phyloP scores from a whole-genome alignment of 1,284 basidiomycete genomes.

The Irpex sp. region DNA sequence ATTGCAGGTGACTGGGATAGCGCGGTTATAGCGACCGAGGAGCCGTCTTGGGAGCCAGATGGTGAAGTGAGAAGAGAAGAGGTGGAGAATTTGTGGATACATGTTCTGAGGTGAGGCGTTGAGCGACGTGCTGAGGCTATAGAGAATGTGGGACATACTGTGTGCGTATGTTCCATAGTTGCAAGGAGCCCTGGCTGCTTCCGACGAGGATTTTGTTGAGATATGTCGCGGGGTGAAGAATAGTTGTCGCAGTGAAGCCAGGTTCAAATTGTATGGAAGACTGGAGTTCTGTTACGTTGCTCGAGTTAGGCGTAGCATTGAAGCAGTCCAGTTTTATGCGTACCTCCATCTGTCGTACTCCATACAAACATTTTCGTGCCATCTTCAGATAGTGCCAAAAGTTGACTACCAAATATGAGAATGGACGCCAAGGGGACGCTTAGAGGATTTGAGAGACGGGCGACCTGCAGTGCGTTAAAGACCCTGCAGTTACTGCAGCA shows the following conservation, averaged over 20 bases:
- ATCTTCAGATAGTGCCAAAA: slow-evolving; percentile 79
- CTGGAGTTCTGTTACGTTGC: slow-evolving; percentile 44
- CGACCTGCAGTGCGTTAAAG: slow-evolving; percentile 31
- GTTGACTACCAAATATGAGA: slow-evolving; percentile 75
- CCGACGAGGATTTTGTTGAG: slow-evolving; percentile 93
- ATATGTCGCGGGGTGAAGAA: slow-evolving; percentile 95
- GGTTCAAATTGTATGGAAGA: slow-evolving; percentile 69
- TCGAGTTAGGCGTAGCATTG: background rate
- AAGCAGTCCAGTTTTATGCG: slow-evolving; percentile 16
- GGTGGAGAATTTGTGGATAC: slow-evolving; percentile 61
- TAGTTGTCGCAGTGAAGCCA: slow-evolving; percentile 78
- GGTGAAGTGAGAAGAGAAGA: slow-evolving; percentile 46
- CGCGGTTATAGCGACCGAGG: slow-evolving; percentile 64
- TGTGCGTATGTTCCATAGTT: slow-evolving; percentile 93
- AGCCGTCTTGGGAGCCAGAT: slow-evolving; percentile 31
- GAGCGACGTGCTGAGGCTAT: slow-evolving; percentile 6
- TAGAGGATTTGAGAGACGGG: slow-evolving; percentile 60
- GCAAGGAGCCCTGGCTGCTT: slow-evolving; percentile 78
- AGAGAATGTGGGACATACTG: slow-evolving; percentile 45
- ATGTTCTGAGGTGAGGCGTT: slow-evolving; percentile 39
- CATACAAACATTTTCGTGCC: slow-evolving; percentile 82
- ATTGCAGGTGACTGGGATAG: slow-evolving; percentile 93
- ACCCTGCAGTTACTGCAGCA: slow-evolving; percentile 2
- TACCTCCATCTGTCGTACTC: slow-evolving; percentile 65
- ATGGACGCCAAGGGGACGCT: slow-evolving; percentile 57